Evolutionary conservation across 768 basidiomycete genomes (phyloP).

Genomic region (Amanita polypyramis): DNA sequence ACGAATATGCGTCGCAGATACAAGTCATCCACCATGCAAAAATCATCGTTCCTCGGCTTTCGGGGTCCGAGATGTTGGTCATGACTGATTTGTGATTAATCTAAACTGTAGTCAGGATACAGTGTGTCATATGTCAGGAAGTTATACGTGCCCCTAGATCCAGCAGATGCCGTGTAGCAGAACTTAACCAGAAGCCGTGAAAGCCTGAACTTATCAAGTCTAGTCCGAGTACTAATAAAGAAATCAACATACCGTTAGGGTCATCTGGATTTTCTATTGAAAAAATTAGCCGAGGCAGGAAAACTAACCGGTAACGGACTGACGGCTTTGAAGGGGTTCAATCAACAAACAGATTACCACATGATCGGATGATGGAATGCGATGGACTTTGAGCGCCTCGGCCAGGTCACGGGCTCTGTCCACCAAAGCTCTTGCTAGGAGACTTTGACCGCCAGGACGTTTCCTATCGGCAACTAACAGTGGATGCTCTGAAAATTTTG

Average conservation of each 20-base stretch:
- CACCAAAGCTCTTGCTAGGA: conserved; percentile 67
- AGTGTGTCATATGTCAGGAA: conserved; percentile 8
- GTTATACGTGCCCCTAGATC: conserved; percentile 52
- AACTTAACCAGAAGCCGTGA: conserved; percentile 77
- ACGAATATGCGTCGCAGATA: conserved; percentile 72
- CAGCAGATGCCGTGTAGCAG: conserved; percentile 68
- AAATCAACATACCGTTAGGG: conserved; percentile 42
- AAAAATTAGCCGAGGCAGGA: conserved; percentile 8
- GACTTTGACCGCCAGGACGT: conserved; percentile 60
- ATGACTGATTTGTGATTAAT: conserved; percentile 80
- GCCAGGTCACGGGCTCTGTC: conserved; percentile 78
- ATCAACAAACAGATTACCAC: conserved; percentile 74
- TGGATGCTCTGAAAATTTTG: conserved; percentile 89
- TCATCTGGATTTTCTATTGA: conserved; percentile 60
- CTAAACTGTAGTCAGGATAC: conserved; percentile 23
- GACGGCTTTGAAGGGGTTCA: conserved; percentile 81
- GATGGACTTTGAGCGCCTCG: conserved; percentile 80
- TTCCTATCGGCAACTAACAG: conserved; percentile 71
- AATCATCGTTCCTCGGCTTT: conserved; percentile 74
- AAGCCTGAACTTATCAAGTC: conserved; percentile 41
- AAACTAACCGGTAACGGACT: conserved; percentile 25
- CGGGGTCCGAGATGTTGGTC: conserved; percentile 60
- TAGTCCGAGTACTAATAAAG: conserved; percentile 8
- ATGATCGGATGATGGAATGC: conserved; percentile 69
- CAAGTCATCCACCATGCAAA: conserved; percentile 95